phyloP scores from a whole-genome alignment of 225 moss, liverwort and hornwort species.

The Polytrichum commune region DNA sequence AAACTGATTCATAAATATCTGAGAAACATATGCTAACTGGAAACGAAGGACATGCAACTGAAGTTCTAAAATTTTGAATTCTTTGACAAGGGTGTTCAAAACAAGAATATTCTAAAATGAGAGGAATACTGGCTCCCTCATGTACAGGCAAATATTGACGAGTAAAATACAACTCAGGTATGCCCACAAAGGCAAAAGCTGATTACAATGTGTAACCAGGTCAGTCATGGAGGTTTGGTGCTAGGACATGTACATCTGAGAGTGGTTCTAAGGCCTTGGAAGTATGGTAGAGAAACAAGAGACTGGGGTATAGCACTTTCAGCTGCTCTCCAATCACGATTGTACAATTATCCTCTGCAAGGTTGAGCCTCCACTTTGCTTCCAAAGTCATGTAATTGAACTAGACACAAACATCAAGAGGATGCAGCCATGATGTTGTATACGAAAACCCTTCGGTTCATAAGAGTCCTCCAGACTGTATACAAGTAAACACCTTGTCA shows the following conservation, averaged over 20 bases:
- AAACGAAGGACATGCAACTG: no score
- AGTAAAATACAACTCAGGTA: slow-evolving; percentile 20
- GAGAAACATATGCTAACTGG: no score
- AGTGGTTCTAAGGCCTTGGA: not conserved
- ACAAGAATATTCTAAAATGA: no score
- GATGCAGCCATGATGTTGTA: no score
- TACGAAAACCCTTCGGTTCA: no score
- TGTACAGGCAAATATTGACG: not conserved
- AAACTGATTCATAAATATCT: no score
- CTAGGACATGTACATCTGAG: not conserved
- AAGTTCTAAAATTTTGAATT: no score
- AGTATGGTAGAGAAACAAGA: not conserved
- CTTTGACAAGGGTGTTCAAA: no score
- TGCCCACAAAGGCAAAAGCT: slow-evolving; percentile 15
- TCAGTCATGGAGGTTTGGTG: not conserved
- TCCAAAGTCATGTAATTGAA: not conserved
- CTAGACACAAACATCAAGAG: no score
- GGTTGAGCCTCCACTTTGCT: not conserved
- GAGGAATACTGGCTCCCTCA: no score
- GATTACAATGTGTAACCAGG: slow-evolving; percentile 15
- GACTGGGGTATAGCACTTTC: not conserved
- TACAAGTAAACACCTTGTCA: no score
- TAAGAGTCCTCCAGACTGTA: no score
- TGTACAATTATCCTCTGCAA: not conserved
- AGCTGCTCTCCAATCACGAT: not conserved